Evolutionary conservation across 257 asterid genomes (phyloP), one percentile per base, ranked within the genome.

Genomic region (Solanum etuberosum): DNA sequence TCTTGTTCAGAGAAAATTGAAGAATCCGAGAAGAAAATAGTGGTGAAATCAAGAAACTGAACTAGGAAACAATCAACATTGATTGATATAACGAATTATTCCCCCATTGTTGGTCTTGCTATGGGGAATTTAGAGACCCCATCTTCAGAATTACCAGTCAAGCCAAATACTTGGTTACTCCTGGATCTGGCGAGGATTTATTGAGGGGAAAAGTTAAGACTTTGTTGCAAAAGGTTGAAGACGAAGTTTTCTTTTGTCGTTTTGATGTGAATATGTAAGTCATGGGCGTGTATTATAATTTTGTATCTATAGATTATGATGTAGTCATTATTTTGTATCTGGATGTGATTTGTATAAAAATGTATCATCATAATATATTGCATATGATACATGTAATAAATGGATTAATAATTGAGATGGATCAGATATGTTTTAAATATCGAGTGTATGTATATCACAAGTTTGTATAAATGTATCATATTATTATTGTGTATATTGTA

Each of bases 81-180:
- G 0, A 82, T 96, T 5, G 99, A 96, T 59, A 95, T 96, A 68
- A 97, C 99, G 3, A 97, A 96, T 15, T 99, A 95, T 88, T 97
- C 98, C 3, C 99, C 98, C 1, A 95, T 96, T 48, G 96, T 96
- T n/a, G 99, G 99, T 40, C 92, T 97, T 78, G 98, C 99, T 4
- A 91, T 88, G 92, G 98, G 92, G 3, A 91, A 65, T 85, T 88
- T 93, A 7, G 93, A 89, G 87, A 95, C 99, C 34, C 99, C 99
- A 9, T 94, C 95, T 23, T 96, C 96, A 9, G 92, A 91, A 31
- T 83, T 38, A 59, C 77, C 16, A 82, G 46, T 86, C 87, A 68
- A 88, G 84, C 43, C 71, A 68, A 11, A 73, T 67, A 4, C 25
- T 27, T 48, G n/a, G 31, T 2, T 27, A 93, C 97, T 9, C 98